Evolutionary conservation across 2,329 filamentous ascomycete species (phyloP).

Genomic region (Diplocarpon mali): DNA sequence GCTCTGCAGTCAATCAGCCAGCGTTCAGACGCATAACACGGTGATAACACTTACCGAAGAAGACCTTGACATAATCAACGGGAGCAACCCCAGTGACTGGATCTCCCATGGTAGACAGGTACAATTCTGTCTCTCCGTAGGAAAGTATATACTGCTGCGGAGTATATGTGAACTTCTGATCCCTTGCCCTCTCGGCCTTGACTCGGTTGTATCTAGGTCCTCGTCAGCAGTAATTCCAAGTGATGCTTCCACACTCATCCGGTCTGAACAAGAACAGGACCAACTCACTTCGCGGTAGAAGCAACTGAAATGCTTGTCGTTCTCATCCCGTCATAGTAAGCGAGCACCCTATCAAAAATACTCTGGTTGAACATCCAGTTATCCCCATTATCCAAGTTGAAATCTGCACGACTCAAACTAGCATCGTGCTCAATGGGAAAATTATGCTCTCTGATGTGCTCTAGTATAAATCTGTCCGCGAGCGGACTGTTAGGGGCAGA

Average conservation of each 20-base stretch:
- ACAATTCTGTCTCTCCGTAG: constrained; percentile 31
- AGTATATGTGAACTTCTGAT: constrained; percentile 28
- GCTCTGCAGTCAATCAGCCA: constrained; percentile 13
- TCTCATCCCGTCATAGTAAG: constrained; percentile 18
- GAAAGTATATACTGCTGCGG: constrained; percentile 26
- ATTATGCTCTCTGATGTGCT: constrained; percentile 23
- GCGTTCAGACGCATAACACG: neutral
- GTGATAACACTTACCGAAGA: constrained; percentile 20
- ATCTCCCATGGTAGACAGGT: constrained; percentile 28
- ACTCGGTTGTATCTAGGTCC: constrained; percentile 26
- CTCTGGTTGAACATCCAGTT: constrained; percentile 27
- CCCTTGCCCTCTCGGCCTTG: constrained; percentile 17
- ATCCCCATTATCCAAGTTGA: constrained; percentile 25
- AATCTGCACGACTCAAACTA: constrained; percentile 27
- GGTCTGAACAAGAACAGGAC: too few species aligned
- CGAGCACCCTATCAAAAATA: constrained; percentile 25
- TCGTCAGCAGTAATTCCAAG: too few species aligned
- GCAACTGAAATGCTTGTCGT: constrained; percentile 23
- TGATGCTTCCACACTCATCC: too few species aligned
- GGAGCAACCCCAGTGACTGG: constrained; percentile 25
- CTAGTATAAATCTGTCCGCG: constrained; percentile 18
- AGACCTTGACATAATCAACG: constrained; percentile 26
- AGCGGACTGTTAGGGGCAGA: constrained; percentile 13
- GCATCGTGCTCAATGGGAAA: constrained; percentile 30
- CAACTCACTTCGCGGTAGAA: constrained; percentile 20